Conservation (phyloP, 2,329 filamentous ascomycete genomes). For the Tolypocladium ovalisporum region DNA sequence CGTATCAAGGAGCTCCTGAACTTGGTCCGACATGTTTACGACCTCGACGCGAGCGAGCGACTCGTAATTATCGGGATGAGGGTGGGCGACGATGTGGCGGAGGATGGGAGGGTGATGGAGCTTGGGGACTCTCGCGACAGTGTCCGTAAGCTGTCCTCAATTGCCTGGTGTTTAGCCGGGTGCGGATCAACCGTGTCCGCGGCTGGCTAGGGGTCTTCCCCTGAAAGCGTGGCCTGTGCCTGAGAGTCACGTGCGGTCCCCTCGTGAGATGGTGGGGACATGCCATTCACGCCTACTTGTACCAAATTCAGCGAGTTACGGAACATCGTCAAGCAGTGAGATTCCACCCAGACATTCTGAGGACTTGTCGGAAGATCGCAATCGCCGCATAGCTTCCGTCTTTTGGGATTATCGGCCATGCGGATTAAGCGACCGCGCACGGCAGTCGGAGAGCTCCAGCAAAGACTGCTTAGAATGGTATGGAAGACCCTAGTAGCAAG, state of each 20-base stretch:
- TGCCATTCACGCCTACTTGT: too few species aligned
- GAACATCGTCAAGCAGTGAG: too few species aligned
- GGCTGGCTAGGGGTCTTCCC: neutral
- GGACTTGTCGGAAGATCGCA: too few species aligned
- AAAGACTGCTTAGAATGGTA: too few species aligned
- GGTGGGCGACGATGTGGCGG: neutral
- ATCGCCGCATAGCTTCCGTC: too few species aligned
- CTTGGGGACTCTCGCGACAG: neutral
- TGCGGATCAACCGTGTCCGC: neutral
- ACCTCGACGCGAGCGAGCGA: neutral
- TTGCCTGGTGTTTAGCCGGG: neutral
- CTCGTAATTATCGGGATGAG: neutral
- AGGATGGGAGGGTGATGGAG: neutral
- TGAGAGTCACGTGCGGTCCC: neutral
- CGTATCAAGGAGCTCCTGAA: constrained; percentile 61
- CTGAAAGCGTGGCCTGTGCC: neutral
- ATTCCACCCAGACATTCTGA: too few species aligned
- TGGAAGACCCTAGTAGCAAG: too few species aligned
- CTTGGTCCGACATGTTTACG: constrained; percentile 50
- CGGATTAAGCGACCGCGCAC: too few species aligned
- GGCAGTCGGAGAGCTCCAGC: too few species aligned
- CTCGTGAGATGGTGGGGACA: too few species aligned
- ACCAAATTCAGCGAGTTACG: too few species aligned
- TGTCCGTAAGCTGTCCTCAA: neutral
- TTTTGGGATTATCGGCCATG: too few species aligned